phyloP scores from a whole-genome alignment of 177 flowering plant genomes.

The Vitis hybrid region DNA sequence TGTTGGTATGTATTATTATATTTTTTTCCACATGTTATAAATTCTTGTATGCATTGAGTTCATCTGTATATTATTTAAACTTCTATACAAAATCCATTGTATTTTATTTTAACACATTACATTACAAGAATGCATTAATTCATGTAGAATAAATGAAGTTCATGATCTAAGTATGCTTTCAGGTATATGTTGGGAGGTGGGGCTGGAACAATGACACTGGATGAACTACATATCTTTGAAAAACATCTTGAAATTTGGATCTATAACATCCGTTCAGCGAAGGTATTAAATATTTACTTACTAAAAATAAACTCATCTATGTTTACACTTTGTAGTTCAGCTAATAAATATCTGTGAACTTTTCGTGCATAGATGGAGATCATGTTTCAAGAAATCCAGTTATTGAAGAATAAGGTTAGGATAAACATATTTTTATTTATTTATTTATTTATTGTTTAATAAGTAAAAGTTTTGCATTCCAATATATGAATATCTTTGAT shows the following conservation, averaged over 20 bases:
- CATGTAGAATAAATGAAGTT: neutral
- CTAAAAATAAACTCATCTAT: neutral
- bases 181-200: constrained; percentile 71
- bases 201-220: constrained; percentile 50
- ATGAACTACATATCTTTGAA: constrained; percentile 63
- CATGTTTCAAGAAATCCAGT: constrained; percentile 68
- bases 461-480: neutral
- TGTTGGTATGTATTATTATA: too few species aligned
- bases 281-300: constrained; percentile 37
- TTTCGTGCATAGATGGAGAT: constrained; percentile 52
- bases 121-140: too few species aligned
- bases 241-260: constrained; percentile 79
- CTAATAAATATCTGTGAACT: neutral
- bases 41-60: too few species aligned
- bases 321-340: neutral
- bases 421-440: too few species aligned
- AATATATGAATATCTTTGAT: too few species aligned
- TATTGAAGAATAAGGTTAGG: constrained; percentile 60
- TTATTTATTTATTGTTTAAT: neutral
- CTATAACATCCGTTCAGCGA: constrained; percentile 59
- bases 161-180: neutral
- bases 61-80: too few species aligned
- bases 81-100: too few species aligned
- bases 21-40: too few species aligned
- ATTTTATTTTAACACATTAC: too few species aligned